phyloP scores from a whole-genome alignment of 768 basidiomycete genomes.

The Pleurotus sapidus region DNA sequence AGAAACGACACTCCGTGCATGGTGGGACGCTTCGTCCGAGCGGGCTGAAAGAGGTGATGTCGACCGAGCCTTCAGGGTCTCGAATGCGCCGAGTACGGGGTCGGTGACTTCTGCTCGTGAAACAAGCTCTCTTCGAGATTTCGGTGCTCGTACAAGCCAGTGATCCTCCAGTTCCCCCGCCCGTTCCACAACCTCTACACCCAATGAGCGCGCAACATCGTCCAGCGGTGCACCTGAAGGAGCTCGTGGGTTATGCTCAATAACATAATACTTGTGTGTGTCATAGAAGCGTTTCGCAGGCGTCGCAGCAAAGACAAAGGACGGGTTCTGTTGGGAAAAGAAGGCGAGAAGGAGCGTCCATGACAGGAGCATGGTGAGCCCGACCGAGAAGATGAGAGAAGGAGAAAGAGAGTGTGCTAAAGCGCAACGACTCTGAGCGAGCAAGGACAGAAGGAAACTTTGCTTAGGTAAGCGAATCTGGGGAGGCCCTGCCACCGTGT shows the following conservation, averaged over 20 bases:
- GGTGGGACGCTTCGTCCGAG: constrained; percentile 32
- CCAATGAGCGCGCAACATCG: constrained; percentile 58
- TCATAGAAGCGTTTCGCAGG: constrained; percentile 54
- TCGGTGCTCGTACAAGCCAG: constrained; percentile 75
- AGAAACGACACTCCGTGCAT: constrained; percentile 43
- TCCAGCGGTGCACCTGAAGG: constrained; percentile 46
- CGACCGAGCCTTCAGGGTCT: constrained; percentile 38
- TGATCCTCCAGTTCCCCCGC: constrained; percentile 78
- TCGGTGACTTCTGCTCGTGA: constrained; percentile 33
- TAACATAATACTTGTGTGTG: constrained; percentile 80
- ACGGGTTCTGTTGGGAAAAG: constrained; percentile 22
- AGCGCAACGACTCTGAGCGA: no score
- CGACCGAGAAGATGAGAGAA: constrained; percentile 2
- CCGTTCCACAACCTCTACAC: constrained; percentile 84
- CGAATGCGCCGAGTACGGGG: constrained; percentile 47
- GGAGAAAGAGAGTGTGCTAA: not conserved
- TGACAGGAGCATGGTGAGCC: constrained; percentile 25
- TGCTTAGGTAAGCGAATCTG: not conserved
- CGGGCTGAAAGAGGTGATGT: constrained; percentile 32
- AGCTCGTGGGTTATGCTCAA: constrained; percentile 56
- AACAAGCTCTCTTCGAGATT: constrained; percentile 26
- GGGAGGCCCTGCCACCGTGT: not conserved
- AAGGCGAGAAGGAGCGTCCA: constrained; percentile 29
- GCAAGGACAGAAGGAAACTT: not conserved
- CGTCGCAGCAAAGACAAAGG: constrained; percentile 23